Conservation (phyloP, 306 rosid genomes). For the Purshia tridentata region DNA sequence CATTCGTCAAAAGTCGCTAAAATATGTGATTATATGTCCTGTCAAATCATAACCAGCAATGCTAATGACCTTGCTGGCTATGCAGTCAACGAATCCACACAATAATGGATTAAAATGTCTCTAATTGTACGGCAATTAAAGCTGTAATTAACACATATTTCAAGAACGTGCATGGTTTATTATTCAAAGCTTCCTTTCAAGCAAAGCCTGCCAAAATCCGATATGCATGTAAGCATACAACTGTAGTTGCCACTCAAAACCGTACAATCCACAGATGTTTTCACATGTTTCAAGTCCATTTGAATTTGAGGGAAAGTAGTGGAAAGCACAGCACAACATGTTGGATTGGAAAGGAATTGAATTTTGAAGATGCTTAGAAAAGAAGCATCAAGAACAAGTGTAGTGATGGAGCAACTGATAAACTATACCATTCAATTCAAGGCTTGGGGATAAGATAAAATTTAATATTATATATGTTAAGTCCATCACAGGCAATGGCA, state of each 20-base stretch:
- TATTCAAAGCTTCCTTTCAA: slow-evolving; percentile 17
- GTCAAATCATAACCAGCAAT: slow-evolving; percentile 20
- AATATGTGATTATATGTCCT: slow-evolving; percentile 21
- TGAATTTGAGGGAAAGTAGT: slow-evolving; percentile 21
- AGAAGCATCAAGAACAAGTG: slow-evolving; percentile 38
- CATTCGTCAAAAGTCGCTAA: slow-evolving; percentile 1
- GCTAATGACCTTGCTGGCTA: background rate
- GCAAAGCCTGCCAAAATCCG: slow-evolving; percentile 29
- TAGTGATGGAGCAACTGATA: slow-evolving; percentile 27
- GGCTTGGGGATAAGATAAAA: slow-evolving; percentile 21
- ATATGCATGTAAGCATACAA: slow-evolving; percentile 23
- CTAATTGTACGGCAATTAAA: slow-evolving; percentile 27
- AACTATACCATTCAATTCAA: slow-evolving; percentile 10
- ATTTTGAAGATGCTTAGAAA: slow-evolving; percentile 17
- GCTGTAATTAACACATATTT: slow-evolving; percentile 30
- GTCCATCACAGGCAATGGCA: slow-evolving; percentile 61
- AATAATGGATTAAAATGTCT: background rate
- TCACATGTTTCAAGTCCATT: slow-evolving; percentile 30
- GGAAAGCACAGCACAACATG: slow-evolving; percentile 38
- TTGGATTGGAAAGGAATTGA: slow-evolving; percentile 15
- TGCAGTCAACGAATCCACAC: slow-evolving; percentile 28
- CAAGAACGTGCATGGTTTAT: slow-evolving; percentile 9
- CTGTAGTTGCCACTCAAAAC: slow-evolving; percentile 28
- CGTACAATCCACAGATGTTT: slow-evolving; percentile 24
- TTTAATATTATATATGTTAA: slow-evolving; percentile 35